Evolutionary conservation across 1,284 basidiomycete genomes (phyloP).

Genomic region (Singerocomus inundabilis): DNA sequence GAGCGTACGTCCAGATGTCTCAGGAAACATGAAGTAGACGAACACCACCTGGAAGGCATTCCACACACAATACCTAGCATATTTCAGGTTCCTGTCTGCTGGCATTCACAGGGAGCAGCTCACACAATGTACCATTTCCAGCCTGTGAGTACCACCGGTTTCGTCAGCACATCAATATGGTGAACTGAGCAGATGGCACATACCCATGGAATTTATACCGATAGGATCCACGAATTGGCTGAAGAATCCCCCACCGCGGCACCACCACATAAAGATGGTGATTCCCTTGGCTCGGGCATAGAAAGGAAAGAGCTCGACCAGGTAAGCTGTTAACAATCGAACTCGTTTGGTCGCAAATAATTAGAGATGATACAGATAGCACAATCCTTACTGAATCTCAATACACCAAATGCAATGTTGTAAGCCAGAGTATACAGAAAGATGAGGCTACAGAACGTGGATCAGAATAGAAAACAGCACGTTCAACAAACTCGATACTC

Average conservation of each 20-base stretch:
- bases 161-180: no score
- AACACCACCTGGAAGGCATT: constrained; percentile 47
- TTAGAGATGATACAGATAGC: no score
- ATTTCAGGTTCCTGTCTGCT: neutral
- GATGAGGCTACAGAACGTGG: constrained; percentile 12
- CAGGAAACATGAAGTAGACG: constrained; percentile 53
- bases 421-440: constrained; percentile 8
- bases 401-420: constrained; percentile 11
- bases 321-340: no score
- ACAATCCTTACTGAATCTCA: constrained; percentile 18
- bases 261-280: no score
- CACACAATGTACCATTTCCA: constrained; percentile 18
- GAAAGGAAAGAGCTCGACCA: no score
- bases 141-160: no score
- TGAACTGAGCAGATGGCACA: no score
- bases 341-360: no score
- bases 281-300: no score
- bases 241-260: no score
- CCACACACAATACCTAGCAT: constrained; percentile 42
- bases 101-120: neutral
- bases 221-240: no score
- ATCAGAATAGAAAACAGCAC: neutral
- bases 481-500: neutral
- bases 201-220: no score
- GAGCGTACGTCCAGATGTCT: constrained; percentile 52